Evolutionary conservation across 2,329 filamentous ascomycete genomes (phyloP).

Genomic region (Pezicula radicicola): DNA sequence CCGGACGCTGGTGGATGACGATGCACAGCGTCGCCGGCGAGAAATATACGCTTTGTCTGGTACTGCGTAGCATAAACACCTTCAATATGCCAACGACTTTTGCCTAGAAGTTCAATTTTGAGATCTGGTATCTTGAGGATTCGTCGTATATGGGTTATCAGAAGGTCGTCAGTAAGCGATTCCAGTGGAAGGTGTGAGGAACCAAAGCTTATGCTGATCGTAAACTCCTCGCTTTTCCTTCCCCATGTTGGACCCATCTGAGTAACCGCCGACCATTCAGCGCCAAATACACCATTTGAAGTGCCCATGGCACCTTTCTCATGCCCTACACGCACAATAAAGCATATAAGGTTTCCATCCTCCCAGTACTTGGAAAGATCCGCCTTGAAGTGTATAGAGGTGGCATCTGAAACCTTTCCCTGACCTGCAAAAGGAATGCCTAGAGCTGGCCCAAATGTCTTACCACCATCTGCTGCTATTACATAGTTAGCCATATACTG

Average conservation of each 20-base stretch:
- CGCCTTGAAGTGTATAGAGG: too few species aligned
- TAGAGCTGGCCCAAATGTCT: too few species aligned
- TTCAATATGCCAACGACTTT: not conserved
- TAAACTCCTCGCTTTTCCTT: not conserved
- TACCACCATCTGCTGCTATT: too few species aligned
- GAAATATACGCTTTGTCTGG: not conserved
- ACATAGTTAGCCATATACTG: too few species aligned
- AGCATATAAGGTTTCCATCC: too few species aligned
- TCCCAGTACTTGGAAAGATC: too few species aligned
- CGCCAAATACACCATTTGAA: too few species aligned
- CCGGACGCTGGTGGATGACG: slow-evolving; percentile 5
- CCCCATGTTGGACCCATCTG: not conserved
- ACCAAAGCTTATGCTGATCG: not conserved
- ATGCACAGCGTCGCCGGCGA: slow-evolving; percentile 8
- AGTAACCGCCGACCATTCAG: too few species aligned
- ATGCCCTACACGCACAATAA: too few species aligned
- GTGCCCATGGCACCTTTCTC: too few species aligned
- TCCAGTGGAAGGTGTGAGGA: not conserved
- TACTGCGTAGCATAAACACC: not conserved
- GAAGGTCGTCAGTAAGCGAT: not conserved
- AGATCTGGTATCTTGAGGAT: not conserved
- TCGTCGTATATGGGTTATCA: not conserved
- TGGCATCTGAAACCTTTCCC: too few species aligned
- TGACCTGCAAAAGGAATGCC: too few species aligned
- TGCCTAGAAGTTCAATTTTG: not conserved